Evolutionary conservation across 2,329 filamentous ascomycete genomes (phyloP), one percentile per base, ranked within the genome.

Genomic region (Claviceps pusilla): DNA sequence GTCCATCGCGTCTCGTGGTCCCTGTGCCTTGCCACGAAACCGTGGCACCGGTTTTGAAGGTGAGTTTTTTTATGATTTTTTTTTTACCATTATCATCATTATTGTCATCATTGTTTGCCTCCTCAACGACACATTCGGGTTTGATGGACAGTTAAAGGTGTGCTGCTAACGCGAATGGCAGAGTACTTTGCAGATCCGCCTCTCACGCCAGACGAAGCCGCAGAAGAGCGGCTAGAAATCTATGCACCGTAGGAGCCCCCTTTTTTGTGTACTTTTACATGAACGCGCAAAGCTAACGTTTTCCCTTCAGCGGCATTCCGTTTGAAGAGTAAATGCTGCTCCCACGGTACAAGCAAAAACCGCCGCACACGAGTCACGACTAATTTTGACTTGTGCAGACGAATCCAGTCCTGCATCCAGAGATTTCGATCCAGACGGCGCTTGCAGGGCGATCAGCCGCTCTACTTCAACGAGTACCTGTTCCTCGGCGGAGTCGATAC

Each of bases 341-440:
- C 19, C 33, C 14, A 28, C 45, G 19, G 24, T 1, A 10, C 14
- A 47, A 39, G 7, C 12, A 52, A 10, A 24, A 24, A 24, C 24
- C 24, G 24, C 24, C 24, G 24, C 24, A 24, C 24, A 24, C 24
- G 24, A 24, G 24, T 24, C 24, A 24, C 24, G 24, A 24, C 24
- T 24, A 3, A 24, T 24, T 24, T 24, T 5, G 10, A 12, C 28
- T 31, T 24, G 3, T 4, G n/a, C 50, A 86, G 85, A 54, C 88
- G 93, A 49, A 88, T 97, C 45, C 84, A 96, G 64, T 78, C 83
- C 31, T 93, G 88, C 49, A 86, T 97, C 54, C 83, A 89, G 59
- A 84, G 89, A 14, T 98, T 84, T 70, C 82, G 86, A 57, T 76
- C 79, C 41, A 86, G 83, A 49, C 85, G 90, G 37, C 89, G 87